phyloP scores from a whole-genome alignment of 352 stramenopile species.

The Globisporangium spinosum region DNA sequence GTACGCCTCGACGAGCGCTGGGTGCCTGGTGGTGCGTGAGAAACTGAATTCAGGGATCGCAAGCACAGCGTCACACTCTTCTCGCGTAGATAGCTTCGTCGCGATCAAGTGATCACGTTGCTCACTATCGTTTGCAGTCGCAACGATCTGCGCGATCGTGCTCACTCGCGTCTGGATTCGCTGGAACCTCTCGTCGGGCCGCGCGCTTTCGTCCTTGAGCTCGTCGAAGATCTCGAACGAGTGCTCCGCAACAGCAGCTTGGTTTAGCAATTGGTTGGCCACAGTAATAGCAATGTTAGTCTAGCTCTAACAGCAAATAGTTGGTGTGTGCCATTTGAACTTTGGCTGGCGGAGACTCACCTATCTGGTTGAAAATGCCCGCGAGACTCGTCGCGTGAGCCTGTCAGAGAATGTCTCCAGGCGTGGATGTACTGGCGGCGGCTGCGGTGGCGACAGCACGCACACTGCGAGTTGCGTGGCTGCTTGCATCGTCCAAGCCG shows the following conservation, averaged over 20 bases:
- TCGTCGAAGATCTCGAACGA: constrained; percentile 52
- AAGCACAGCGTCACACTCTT: constrained; percentile 27
- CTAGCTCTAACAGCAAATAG: neutral
- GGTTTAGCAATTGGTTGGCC: neutral
- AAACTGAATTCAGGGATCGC: constrained; percentile 18
- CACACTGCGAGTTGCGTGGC: neutral
- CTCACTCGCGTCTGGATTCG: constrained; percentile 32
- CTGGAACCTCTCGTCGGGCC: constrained; percentile 26
- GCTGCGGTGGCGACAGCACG: no score
- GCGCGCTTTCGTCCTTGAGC: constrained; percentile 34
- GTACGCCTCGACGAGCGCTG: constrained; percentile 26
- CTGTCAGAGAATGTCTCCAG: constrained; percentile 46
- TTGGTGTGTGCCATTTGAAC: neutral
- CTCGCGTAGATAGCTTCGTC: constrained; percentile 19
- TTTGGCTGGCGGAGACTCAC: constrained; percentile 16
- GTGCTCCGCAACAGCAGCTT: constrained; percentile 45
- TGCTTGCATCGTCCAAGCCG: neutral
- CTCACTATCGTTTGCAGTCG: constrained; percentile 4
- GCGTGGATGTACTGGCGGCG: neutral
- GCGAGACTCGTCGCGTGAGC: constrained; percentile 43
- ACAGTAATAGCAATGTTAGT: neutral
- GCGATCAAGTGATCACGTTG: constrained; percentile 12
- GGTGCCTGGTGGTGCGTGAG: constrained; percentile 12
- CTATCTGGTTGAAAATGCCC: constrained; percentile 48
- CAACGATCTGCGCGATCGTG: constrained; percentile 26